Percentiles rank a stretch among this genome's conserved stretches.
Conservation (phyloP, 257 asterid genomes). For the Paraleonurus japonicus region DNA sequence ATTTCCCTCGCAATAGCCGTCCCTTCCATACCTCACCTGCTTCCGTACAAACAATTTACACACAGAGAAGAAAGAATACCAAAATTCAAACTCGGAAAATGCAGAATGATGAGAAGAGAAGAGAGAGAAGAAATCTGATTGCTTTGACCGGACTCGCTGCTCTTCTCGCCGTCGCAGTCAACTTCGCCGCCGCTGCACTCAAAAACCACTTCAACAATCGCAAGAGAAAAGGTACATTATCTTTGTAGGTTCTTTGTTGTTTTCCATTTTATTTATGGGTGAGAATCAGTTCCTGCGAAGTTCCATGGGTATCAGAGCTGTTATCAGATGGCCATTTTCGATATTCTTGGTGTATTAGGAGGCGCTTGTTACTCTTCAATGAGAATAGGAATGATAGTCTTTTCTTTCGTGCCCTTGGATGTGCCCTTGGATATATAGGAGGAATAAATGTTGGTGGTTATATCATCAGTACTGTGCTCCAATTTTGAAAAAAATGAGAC, state of each 20-base stretch:
- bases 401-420: too few species aligned
- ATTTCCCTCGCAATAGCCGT: slow-evolving; percentile 49
- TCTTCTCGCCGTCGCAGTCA: slow-evolving; percentile 69
- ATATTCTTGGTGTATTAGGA: slow-evolving; percentile 1
- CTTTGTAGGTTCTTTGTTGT: slow-evolving; percentile 46
- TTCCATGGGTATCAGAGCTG: background rate
- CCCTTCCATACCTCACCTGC: slow-evolving; percentile 12
- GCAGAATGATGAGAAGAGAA: slow-evolving; percentile 41
- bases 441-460: too few species aligned
- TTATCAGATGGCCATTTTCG: slow-evolving; percentile 5
- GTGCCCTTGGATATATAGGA: too few species aligned
- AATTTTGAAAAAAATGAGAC: too few species aligned
- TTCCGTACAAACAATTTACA: background rate
- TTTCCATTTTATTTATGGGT: background rate
- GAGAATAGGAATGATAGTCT: too few species aligned
- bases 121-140: slow-evolving; percentile 49
- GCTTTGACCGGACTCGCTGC: slow-evolving; percentile 96
- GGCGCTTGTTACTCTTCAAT: too few species aligned
- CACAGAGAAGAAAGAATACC: background rate
- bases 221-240: slow-evolving; percentile 77
- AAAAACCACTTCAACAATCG: slow-evolving; percentile 52
- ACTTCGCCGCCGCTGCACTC: slow-evolving; percentile 60
- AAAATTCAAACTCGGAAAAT: slow-evolving; percentile 18
- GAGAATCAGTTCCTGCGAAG: slow-evolving; percentile 3
- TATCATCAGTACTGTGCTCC: too few species aligned